phyloP scores from a whole-genome alignment of 495 filamentous ascomycete species.

The Pyrenopolyporus hunteri region DNA sequence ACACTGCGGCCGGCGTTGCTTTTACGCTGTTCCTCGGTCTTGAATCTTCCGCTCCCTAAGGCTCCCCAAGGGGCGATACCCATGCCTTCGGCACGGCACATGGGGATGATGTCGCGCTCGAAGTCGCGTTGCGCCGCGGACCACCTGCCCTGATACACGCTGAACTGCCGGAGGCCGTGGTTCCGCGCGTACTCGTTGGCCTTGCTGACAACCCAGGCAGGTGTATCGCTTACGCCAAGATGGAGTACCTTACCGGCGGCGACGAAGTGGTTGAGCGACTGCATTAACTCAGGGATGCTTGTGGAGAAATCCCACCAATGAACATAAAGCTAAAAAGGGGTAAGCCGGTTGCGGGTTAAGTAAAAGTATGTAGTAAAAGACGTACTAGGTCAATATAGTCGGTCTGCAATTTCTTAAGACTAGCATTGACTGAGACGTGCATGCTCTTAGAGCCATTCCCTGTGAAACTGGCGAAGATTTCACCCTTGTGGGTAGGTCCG shows the following conservation, averaged over 20 bases:
- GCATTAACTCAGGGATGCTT: constrained; percentile 74
- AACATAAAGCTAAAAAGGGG: constrained; percentile 51
- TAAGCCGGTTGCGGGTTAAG: neutral
- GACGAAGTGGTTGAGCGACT: constrained; percentile 66
- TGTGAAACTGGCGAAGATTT: constrained; percentile 60
- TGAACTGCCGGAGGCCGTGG: constrained; percentile 67
- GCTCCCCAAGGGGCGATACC: constrained; percentile 67
- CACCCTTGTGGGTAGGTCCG: constrained; percentile 36
- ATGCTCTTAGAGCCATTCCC: constrained; percentile 68
- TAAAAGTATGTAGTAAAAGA: neutral
- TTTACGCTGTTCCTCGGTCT: constrained; percentile 53
- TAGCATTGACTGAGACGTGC: constrained; percentile 57
- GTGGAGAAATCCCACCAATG: constrained; percentile 71
- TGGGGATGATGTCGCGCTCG: constrained; percentile 75
- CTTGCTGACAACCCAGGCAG: constrained; percentile 71
- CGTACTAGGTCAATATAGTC: constrained; percentile 67
- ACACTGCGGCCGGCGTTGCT: constrained; percentile 14
- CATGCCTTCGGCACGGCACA: constrained; percentile 71
- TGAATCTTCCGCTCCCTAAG: constrained; percentile 67
- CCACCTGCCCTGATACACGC: constrained; percentile 73
- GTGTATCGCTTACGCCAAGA: constrained; percentile 70
- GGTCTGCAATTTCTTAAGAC: constrained; percentile 66
- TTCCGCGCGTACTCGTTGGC: constrained; percentile 71
- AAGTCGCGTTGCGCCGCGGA: constrained; percentile 65
- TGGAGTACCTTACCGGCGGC: constrained; percentile 69